Percentiles rank a stretch among this genome's conserved stretches.
Conservation (phyloP, 306 rosid species). For the Cicer bijugum region DNA sequence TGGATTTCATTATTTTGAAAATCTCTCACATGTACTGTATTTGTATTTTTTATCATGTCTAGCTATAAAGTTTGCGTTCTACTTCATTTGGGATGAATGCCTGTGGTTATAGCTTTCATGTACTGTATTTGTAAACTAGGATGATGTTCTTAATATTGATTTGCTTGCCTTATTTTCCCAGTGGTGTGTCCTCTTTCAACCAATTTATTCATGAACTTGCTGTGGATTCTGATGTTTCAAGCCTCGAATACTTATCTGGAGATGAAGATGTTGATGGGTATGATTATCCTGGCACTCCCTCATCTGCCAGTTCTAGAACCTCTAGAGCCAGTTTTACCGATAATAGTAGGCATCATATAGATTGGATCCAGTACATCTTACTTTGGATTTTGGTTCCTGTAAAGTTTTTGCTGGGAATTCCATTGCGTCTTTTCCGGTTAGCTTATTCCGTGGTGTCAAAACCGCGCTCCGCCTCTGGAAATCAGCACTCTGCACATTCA, state of each 20-base stretch:
- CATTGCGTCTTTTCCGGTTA: slow-evolving; percentile 49
- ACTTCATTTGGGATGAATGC: no score
- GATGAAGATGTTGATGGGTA: slow-evolving; percentile 67
- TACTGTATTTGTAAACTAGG: neutral
- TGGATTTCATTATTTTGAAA: neutral
- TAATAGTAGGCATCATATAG: slow-evolving; percentile 50
- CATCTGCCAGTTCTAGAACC: slow-evolving; percentile 66
- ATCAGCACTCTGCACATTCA: slow-evolving; percentile 40
- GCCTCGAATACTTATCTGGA: slow-evolving; percentile 61
- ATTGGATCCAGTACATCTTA: slow-evolving; percentile 60
- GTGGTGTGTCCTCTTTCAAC: slow-evolving; percentile 97
- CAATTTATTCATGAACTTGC: slow-evolving; percentile 82
- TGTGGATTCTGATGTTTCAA: slow-evolving; percentile 81
- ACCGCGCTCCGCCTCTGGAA: slow-evolving; percentile 44
- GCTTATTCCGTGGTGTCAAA: slow-evolving; percentile 43
- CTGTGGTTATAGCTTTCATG: neutral
- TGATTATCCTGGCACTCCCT: slow-evolving; percentile 58
- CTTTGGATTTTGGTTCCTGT: slow-evolving; percentile 62
- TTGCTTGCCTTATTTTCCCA: slow-evolving; percentile 43
- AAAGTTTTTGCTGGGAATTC: slow-evolving; percentile 62
- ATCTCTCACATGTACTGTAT: neutral
- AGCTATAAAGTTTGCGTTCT: no score
- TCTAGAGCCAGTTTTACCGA: slow-evolving; percentile 54
- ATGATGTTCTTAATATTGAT: slow-evolving; percentile 39
- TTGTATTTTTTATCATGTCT: no score